Percentiles rank a stretch among this genome's conserved stretches.
These are phyloP conservation scores for Metarhizium robertsii DNA, from an alignment of 2,329 filamentous ascomycete genomes.

Conservation along the genomic window DNA sequence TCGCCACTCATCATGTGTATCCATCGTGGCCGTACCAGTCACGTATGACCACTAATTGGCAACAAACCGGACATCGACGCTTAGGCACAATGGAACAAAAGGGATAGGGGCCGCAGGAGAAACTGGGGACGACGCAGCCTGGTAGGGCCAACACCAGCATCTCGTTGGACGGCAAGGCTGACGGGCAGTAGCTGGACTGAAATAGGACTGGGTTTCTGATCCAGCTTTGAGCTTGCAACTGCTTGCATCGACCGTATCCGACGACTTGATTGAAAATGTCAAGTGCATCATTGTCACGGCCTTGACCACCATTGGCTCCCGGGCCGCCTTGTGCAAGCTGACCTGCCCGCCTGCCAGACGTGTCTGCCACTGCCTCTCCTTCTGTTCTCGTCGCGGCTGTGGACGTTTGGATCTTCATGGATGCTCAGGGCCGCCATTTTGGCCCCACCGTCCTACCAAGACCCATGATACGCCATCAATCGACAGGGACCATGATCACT, in stretches of 20 bases:
- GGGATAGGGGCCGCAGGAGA: conserved; percentile 1
- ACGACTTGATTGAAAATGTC: conserved; percentile 7
- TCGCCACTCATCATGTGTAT: conserved; percentile 1
- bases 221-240: conserved; percentile 15
- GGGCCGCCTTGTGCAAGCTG: conserved; percentile 12
- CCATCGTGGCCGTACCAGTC: background rate
- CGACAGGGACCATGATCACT: conserved; percentile 1
- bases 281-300: background rate
- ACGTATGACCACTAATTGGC: background rate
- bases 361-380: background rate
- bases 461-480: conserved; percentile 1
- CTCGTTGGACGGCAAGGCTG: conserved; percentile 6
- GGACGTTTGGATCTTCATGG: background rate
- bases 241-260: conserved; percentile 7
- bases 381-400: conserved; percentile 8
- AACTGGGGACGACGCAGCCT: background rate
- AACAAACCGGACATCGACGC: background rate
- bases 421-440: conserved; percentile 9
- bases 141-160: conserved; percentile 1
- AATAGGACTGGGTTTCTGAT: conserved; percentile 2
- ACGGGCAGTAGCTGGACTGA: conserved; percentile 6
- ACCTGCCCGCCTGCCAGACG: conserved; percentile 10
- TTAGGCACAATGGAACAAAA: background rate
- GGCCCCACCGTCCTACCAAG: conserved; percentile 1
- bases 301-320: conserved; percentile 1